Conservation (phyloP, 495 filamentous ascomycete species). For the Neurospora pannonica region DNA sequence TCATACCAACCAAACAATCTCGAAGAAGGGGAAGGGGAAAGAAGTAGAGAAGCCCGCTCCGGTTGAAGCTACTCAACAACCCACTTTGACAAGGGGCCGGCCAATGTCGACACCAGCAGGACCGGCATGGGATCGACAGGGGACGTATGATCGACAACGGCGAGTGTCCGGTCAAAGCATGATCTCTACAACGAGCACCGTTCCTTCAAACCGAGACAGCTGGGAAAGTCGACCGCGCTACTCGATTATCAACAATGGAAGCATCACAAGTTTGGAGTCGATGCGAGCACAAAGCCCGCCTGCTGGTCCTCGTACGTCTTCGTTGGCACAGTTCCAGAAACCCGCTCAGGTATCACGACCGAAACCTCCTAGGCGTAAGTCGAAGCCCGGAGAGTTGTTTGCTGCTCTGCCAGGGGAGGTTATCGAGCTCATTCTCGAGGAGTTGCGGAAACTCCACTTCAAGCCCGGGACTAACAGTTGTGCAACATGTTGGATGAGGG, state of each 20-base stretch:
- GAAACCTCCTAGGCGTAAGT: constrained; percentile 9
- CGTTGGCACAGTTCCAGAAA: constrained; percentile 11
- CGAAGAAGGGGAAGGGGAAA: background rate
- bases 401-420: constrained; percentile 49
- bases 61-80: background rate
- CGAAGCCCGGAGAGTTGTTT: constrained; percentile 40
- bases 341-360: constrained; percentile 18
- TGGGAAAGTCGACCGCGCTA: constrained; percentile 16
- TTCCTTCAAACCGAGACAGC: constrained; percentile 16
- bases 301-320: background rate
- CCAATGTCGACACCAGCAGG: background rate
- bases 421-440: constrained; percentile 41
- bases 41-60: background rate
- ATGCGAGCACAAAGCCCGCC: constrained; percentile 12
- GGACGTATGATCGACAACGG: constrained; percentile 8
- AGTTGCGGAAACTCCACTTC: constrained; percentile 39
- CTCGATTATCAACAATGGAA: constrained; percentile 19
- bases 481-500: constrained; percentile 69
- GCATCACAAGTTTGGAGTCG: constrained; percentile 34
- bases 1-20: background rate
- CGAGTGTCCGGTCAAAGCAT: constrained; percentile 18
- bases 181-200: constrained; percentile 15
- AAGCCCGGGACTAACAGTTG: constrained; percentile 41
- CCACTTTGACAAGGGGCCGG: background rate
- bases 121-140: constrained; percentile 5